These are phyloP conservation scores for Arabis hirsuta DNA, from an alignment of 345 rosid genomes.

Conservation along the genomic window DNA sequence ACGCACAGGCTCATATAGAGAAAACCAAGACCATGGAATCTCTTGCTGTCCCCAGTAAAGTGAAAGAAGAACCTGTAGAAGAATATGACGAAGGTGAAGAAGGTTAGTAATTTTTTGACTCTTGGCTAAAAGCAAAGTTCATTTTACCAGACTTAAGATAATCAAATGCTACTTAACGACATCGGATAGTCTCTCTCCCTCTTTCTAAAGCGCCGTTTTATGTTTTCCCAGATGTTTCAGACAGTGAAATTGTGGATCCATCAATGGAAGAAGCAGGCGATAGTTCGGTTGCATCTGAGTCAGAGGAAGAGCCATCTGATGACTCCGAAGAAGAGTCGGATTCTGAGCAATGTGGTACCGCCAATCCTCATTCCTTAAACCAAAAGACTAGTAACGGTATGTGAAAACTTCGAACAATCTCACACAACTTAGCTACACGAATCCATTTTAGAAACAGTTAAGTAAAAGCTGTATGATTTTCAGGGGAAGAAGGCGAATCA, in stretches of 20 bases:
- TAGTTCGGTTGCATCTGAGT: slow-evolving; percentile 23
- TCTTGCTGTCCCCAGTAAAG: slow-evolving; percentile 46
- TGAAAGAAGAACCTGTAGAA: slow-evolving; percentile 51
- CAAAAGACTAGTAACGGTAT: slow-evolving; percentile 31
- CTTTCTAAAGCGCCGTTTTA: slow-evolving; percentile 9
- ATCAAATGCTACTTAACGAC: slow-evolving; percentile 22
- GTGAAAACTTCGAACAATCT: slow-evolving; percentile 23
- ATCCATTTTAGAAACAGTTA: background rate
- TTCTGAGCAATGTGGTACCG: slow-evolving; percentile 36
- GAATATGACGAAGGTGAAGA: slow-evolving; percentile 45
- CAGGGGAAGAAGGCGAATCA: slow-evolving; percentile 40
- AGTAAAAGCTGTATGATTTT: slow-evolving; percentile 14
- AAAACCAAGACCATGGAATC: slow-evolving; percentile 57
- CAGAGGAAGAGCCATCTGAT: slow-evolving; percentile 28
- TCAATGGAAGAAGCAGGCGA: slow-evolving; percentile 44
- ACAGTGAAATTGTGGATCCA: slow-evolving; percentile 59
- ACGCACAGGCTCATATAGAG: slow-evolving; percentile 75
- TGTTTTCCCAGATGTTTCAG: slow-evolving; percentile 42
- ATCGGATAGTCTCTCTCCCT: background rate
- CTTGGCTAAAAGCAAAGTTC: slow-evolving; percentile 21
- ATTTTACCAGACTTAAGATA: background rate
- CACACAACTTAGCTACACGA: background rate
- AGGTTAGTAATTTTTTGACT: slow-evolving; percentile 52
- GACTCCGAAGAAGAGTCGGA: slow-evolving; percentile 29
- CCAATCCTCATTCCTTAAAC: slow-evolving; percentile 29